Evolutionary conservation across 805 yeast species (phyloP).

Genomic region (Teunomyces lycoperdinae): DNA sequence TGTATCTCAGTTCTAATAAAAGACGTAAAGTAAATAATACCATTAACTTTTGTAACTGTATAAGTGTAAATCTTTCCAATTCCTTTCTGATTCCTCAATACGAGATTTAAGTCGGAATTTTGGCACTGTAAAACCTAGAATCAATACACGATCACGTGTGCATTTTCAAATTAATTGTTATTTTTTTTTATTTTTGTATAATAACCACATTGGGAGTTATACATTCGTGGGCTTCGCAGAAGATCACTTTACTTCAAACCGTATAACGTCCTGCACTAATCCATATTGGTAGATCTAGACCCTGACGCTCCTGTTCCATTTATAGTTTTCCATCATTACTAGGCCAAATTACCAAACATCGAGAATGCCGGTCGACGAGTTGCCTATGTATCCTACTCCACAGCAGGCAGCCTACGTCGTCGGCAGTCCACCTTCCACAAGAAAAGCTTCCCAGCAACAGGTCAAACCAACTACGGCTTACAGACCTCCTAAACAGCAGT

Average conservation of each 20-base stretch:
- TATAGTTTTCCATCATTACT: neutral
- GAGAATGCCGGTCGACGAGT: conserved; percentile 31
- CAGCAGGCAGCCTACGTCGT: conserved; percentile 39
- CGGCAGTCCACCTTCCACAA: conserved; percentile 11
- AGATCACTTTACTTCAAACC: neutral
- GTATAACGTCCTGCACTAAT: neutral
- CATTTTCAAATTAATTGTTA: neutral
- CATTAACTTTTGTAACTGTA: too few species aligned
- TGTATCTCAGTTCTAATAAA: conserved; percentile 3
- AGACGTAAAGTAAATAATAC: neutral
- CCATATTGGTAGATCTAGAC: conserved; percentile 2
- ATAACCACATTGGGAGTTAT: neutral
- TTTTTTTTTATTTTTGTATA: neutral
- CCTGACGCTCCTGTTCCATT: neutral
- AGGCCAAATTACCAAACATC: neutral
- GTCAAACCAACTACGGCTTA: conserved; percentile 6
- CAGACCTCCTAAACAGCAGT: conserved; percentile 10
- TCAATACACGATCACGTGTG: neutral
- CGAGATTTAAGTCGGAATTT: too few species aligned
- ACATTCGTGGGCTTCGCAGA: neutral
- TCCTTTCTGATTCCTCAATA: too few species aligned
- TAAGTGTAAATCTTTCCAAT: too few species aligned
- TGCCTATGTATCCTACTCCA: conserved; percentile 47
- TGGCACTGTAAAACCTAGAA: neutral
- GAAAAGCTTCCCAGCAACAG: conserved; percentile 4